Conservation (phyloP, 495 filamentous ascomycete species). For the Annulohypoxylon maeteangense region DNA sequence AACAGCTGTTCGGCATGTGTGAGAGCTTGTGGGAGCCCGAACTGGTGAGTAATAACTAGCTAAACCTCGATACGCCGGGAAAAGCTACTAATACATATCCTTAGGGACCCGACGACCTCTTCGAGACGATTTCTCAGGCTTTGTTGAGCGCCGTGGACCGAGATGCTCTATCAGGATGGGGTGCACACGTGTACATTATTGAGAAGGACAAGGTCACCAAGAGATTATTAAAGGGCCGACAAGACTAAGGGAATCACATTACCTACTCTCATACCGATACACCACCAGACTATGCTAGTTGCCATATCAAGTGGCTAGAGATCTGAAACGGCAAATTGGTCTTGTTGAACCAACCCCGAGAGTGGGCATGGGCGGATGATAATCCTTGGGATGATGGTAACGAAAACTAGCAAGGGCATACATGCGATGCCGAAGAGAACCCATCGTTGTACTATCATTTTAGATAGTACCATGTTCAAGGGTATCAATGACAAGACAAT, state of each 20-base stretch:
- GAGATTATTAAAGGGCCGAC: constrained; percentile 90
- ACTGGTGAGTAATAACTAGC: constrained; percentile 68
- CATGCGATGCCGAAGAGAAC: constrained; percentile 13
- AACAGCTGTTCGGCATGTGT: constrained; percentile 98
- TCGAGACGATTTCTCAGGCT: constrained; percentile 98
- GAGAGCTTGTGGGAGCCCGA: constrained; percentile 98
- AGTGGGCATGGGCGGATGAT: background rate
- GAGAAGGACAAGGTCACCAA: constrained; percentile 99
- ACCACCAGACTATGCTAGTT: background rate
- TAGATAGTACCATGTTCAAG: constrained; percentile 17
- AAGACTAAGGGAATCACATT: constrained; percentile 55
- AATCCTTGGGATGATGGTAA: background rate
- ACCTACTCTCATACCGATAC: background rate
- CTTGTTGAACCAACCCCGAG: background rate
- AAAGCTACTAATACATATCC: background rate
- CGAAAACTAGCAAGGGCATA: constrained; percentile 9
- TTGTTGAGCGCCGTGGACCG: constrained; percentile 94
- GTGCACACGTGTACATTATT: constrained; percentile 97
- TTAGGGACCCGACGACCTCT: constrained; percentile 90
- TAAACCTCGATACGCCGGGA: background rate
- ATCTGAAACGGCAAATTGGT: constrained; percentile 1
- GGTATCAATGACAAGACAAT: constrained; percentile 18
- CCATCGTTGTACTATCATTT: constrained; percentile 37
- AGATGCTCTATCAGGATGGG: constrained; percentile 97
- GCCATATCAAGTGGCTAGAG: background rate